phyloP scores from a whole-genome alignment of 169 alveolate genomes.

The Eimeria sp. region DNA sequence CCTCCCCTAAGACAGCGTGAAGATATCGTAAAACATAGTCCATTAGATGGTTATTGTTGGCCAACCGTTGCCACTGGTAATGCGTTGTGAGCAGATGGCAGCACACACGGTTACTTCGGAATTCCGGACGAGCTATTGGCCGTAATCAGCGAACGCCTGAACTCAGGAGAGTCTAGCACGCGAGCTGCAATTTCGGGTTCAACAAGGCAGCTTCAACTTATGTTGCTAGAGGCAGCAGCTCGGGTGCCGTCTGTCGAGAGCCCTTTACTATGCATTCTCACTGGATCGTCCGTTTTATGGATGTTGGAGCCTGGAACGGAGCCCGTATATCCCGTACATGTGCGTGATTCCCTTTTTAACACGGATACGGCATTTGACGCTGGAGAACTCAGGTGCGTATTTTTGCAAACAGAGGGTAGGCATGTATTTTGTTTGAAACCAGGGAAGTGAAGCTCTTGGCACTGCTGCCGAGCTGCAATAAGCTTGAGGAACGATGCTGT shows the following conservation, averaged over 20 bases:
- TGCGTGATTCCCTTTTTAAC: slow-evolving; percentile 86
- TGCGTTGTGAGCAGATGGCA: slow-evolving; percentile 31
- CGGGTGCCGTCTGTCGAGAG: slow-evolving; percentile 27
- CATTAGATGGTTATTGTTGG: neutral
- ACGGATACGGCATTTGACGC: slow-evolving; percentile 87
- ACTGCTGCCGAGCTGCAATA: neutral
- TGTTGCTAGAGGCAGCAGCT: neutral
- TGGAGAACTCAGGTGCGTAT: slow-evolving; percentile 75
- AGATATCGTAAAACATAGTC: neutral
- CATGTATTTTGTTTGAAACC: neutral
- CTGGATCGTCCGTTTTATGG: slow-evolving; percentile 43
- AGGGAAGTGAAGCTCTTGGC: neutral
- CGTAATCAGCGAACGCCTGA: slow-evolving; percentile 4
- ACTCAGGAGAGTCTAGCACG: neutral
- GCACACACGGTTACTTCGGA: slow-evolving; percentile 33
- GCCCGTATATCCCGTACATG: slow-evolving; percentile 86
- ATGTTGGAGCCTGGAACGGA: slow-evolving; percentile 23
- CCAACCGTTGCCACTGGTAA: neutral
- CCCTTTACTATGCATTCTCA: slow-evolving; percentile 12
- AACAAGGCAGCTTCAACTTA: neutral
- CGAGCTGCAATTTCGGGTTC: neutral
- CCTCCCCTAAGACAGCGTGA: neutral
- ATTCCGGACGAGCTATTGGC: slow-evolving; percentile 8
- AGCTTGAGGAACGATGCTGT: neutral
- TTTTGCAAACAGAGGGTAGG: neutral